Conservation (phyloP, 257 asterid genomes). For the Solanum sejunctum region DNA sequence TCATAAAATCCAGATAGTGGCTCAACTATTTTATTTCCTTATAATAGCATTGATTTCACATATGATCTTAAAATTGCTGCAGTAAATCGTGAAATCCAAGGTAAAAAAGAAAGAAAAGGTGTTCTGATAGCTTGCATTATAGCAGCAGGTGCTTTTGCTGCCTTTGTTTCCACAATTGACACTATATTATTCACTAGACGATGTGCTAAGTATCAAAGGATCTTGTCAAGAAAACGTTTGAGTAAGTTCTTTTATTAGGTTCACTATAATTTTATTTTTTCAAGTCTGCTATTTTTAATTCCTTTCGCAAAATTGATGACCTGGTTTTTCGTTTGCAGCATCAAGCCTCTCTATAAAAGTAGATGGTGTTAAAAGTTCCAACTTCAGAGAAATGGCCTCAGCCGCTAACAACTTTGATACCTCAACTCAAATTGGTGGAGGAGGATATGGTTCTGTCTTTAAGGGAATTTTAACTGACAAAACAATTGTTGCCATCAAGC, state of each 20-base stretch:
- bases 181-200: slow-evolving; percentile 17
- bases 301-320: background rate
- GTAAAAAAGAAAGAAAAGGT: slow-evolving; percentile 10
- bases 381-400: slow-evolving; percentile 20
- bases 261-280: background rate
- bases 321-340: slow-evolving; percentile 12
- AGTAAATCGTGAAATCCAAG: slow-evolving; percentile 11
- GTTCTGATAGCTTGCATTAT: slow-evolving; percentile 13
- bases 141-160: slow-evolving; percentile 13
- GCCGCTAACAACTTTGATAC: slow-evolving; percentile 22
- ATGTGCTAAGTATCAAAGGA: slow-evolving; percentile 6
- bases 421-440: slow-evolving; percentile 31
- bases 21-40: background rate
- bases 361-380: slow-evolving; percentile 27
- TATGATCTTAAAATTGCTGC: slow-evolving; percentile 2
- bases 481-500: slow-evolving; percentile 26
- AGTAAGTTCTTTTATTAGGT: slow-evolving; percentile 11
- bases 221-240: slow-evolving; percentile 8
- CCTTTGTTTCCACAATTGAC: slow-evolving; percentile 7
- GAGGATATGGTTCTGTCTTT: slow-evolving; percentile 36
- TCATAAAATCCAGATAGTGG: background rate
- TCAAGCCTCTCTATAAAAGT: slow-evolving; percentile 23
- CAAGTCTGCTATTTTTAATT: background rate
- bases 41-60: background rate
- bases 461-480: slow-evolving; percentile 20